Percentiles rank a stretch among this genome's conserved stretches.
These are phyloP conservation scores for Saccharomyces kudriavzevii DNA, from an alignment of 805 yeast species.

Conservation along the genomic window DNA sequence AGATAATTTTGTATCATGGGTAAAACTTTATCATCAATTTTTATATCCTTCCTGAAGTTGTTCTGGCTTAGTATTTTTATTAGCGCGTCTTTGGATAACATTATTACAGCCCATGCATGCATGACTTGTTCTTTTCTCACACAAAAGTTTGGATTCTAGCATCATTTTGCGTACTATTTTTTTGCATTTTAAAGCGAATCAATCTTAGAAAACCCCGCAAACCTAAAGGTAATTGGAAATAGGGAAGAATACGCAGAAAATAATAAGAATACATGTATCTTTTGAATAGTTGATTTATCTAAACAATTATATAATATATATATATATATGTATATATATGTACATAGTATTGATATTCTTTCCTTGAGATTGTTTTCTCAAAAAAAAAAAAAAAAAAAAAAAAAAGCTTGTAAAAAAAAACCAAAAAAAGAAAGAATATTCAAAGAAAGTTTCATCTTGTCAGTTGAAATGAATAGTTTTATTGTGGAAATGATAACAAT, in stretches of 20 bases:
- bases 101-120: neutral
- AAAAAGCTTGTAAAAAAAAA: neutral
- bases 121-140: neutral
- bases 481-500: neutral
- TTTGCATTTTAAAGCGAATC: neutral
- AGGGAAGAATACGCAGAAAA: neutral
- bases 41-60: constrained; percentile 16
- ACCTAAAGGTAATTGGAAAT: neutral
- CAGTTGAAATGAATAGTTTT: neutral
- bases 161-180: neutral
- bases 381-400: neutral
- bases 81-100: constrained; percentile 17
- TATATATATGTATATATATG: neutral
- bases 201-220: neutral
- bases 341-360: neutral
- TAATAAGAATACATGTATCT: neutral
- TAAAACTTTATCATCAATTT: constrained; percentile 19
- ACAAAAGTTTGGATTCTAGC: neutral
- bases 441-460: neutral
- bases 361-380: neutral
- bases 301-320: neutral
- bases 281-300: neutral
- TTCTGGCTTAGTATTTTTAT: constrained; percentile 16
- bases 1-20: constrained; percentile 19
- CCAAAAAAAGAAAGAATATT: neutral